Conservation (phyloP, 352 stramenopile genomes). For the Phytophthora litchii region DNA sequence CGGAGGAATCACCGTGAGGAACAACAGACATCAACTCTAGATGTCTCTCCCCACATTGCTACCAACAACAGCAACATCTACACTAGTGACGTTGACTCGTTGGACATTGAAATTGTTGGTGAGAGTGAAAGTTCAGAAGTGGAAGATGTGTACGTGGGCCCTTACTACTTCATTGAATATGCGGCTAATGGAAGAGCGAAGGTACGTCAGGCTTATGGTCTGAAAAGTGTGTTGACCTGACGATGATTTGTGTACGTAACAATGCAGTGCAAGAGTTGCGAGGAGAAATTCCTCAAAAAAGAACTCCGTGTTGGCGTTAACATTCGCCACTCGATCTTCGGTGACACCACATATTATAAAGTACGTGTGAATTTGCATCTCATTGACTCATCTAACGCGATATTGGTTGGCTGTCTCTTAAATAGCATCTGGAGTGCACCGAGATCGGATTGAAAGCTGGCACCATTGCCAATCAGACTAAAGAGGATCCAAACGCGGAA, state of each 20-base stretch:
- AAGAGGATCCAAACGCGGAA: conserved; percentile 19
- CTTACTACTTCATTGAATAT: conserved; percentile 76
- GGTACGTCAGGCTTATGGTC: conserved; percentile 28
- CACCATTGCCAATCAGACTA: conserved; percentile 15
- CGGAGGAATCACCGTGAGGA: conserved; percentile 7
- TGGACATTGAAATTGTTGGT: conserved; percentile 39
- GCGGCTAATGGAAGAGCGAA: conserved; percentile 58
- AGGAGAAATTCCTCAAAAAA: conserved; percentile 57
- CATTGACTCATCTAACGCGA: conserved; percentile 6
- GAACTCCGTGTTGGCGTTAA: conserved; percentile 58
- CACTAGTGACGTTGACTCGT: conserved; percentile 41
- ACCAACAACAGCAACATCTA: conserved; percentile 3
- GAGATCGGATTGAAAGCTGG: conserved; percentile 27
- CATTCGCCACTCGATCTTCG: conserved; percentile 83
- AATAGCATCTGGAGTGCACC: conserved; percentile 47
- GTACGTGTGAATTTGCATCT: conserved; percentile 30
- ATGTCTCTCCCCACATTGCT: not conserved
- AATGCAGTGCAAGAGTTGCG: conserved; percentile 78
- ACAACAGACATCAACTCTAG: not conserved
- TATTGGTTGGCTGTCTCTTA: conserved; percentile 3
- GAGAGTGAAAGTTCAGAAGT: conserved; percentile 33
- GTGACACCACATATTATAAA: conserved; percentile 83
- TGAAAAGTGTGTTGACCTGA: too few species aligned
- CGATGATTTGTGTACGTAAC: not conserved
- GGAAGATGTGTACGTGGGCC: conserved; percentile 53